Evolutionary conservation across 1,139 yeast genomes (phyloP), one percentile per base, ranked within the genome.

Genomic region (Insectozyma bohioensis): DNA sequence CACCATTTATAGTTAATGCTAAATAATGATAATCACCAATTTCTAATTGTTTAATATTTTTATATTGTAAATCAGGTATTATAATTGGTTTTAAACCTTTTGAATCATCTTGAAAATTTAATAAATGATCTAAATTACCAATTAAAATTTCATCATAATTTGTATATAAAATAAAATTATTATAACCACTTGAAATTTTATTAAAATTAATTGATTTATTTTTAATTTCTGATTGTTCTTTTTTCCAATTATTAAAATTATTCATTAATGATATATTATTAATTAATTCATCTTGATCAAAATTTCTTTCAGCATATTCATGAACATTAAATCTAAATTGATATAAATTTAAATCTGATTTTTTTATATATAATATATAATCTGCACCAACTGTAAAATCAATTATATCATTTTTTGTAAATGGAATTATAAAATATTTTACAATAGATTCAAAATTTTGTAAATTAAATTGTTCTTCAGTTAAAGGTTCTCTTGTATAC

Each of bases 1-100:
- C 64, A 0, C 95, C 95, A 10, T 68, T 64, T 28, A 66, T 63
- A 1, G 80, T 67, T 8, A 85, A 58, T 0, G 87, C 94, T 34
- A 85, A 50, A 30, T 58, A 68, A 51, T 85, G 95, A 48, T 83
- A 80, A 51, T 85, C 95, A 0, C 94, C 95, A 39, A 80, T 72
- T 2, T 78, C 79, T 2, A 85, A 58, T 7, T 39, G 22, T 21
- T 44, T 44, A 21, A 85, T 70, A 6, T 72, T 70, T 12, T 54
- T 55, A 6, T 74, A 63, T 42, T 80, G 86, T 13, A 81, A 51
- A 34, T 65, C 70, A 0, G 63, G 60, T 13, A 67, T 44, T 2
- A 71, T 44, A 3, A 34, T 24, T 7, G 43, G 43, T 2, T 12
- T 13, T 2, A 18, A 13, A 6, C 36, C 40, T 6, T 40, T 39